Evolutionary conservation across 495 filamentous ascomycete species (phyloP).

Genomic region (Penicillium arizonense): DNA sequence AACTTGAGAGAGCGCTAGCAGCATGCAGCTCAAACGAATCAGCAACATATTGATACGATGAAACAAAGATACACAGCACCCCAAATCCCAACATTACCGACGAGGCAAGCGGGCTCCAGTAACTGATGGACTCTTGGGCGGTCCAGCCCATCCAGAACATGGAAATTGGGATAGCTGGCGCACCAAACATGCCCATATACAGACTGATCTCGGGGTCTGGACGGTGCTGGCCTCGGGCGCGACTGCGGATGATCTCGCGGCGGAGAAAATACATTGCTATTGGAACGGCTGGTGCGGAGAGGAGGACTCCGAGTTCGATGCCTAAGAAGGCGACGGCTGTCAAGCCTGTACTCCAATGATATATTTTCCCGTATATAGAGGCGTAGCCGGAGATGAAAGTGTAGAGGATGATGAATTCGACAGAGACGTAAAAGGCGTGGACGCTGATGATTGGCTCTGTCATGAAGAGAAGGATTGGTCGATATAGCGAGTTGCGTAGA

Average conservation of each 20-base stretch:
- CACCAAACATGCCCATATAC: conserved; percentile 54
- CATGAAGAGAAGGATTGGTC: conserved; percentile 35
- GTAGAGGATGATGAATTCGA: conserved; percentile 61
- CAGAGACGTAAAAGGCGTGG: conserved; percentile 48
- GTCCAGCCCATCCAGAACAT: conserved; percentile 63
- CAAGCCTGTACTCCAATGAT: conserved; percentile 43
- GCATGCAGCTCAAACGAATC: conserved; percentile 40
- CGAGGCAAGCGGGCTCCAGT: conserved; percentile 44
- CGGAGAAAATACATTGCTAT: conserved; percentile 26
- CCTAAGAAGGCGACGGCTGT: conserved; percentile 54
- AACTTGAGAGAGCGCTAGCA: conserved; percentile 38
- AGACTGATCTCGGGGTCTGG: conserved; percentile 56
- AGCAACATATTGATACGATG: conserved; percentile 49
- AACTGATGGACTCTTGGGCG: conserved; percentile 39
- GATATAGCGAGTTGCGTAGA: conserved; percentile 31
- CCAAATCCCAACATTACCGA: conserved; percentile 49
- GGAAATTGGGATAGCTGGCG: conserved; percentile 47
- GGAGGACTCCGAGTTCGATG: conserved; percentile 51
- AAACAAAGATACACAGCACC: conserved; percentile 43
- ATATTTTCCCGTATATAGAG: conserved; percentile 53
- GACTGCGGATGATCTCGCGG: conserved; percentile 12
- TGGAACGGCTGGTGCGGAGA: conserved; percentile 42
- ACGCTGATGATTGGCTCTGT: conserved; percentile 44
- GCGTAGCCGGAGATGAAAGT: conserved; percentile 59
- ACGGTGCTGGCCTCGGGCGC: conserved; percentile 15